Base-by-base conservation (phyloP, 2,329 filamentous ascomycete genomes). In the Nemania sp. region DNA sequence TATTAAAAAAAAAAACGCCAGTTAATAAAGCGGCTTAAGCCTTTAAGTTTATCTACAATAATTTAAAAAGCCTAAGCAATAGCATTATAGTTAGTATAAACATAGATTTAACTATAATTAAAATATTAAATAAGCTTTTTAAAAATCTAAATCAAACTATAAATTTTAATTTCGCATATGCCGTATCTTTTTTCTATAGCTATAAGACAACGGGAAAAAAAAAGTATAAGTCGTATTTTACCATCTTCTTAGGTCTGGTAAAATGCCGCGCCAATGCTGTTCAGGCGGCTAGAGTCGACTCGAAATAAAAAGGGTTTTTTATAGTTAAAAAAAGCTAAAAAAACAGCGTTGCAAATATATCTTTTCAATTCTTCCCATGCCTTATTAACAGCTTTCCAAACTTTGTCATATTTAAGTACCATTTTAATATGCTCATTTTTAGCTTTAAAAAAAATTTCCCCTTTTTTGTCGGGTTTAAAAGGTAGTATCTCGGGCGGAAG, bases 101-200 rank as follows among this genome's bases (percentile, higher is more conserved):
- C 18, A 18, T 35, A 20, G 12, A 49, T 35, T 20, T 49, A 18
- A 12, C 10, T 49, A 49, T 49, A 49, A 20, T 49, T 35, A 35
- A 49, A 35, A 35, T 49, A 49, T 49, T 49, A 49, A 18, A 12
- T 49, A 35, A 49, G 29, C 5, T 49, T 49, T 49, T 49, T 49
- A 35, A 49, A 18, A 18, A 9, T 35, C 35, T 49, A 49, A 35
- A 49, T 49, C 11, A 49, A 11, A 1, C 7, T 35, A 12, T 12
- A 49, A 12, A 21, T 49, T 49, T 49, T 49, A 49, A 49, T 49
- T 49, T 49, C 35, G 20, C 20, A 49, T 20, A 49, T 49, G 15
- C 20, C 35, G 35, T 20, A 49, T 20, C n/a, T n/a, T 20, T 18
- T 49, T 49, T 49, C 35, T 35, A 35, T 35, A 20, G 11, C 6